A percentile compares a stretch with the other conserved stretches of the same genome.
Conservation (phyloP, 176 grass and related monocot species). For the Coix lacrymajobi region DNA sequence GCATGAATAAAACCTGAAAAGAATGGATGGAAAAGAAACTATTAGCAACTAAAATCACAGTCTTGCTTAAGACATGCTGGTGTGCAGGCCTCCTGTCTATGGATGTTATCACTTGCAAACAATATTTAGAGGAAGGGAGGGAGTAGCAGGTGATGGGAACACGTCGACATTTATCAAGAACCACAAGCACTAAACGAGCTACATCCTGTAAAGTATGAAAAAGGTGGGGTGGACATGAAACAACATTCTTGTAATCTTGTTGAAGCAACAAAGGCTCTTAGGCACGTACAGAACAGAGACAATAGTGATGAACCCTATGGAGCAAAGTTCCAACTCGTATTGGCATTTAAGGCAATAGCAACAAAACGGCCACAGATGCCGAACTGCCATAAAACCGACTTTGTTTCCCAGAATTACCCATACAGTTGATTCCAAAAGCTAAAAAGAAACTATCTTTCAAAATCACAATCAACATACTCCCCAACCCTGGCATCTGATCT, state of each 20-base stretch:
- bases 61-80: background rate
- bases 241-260: background rate
- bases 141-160: background rate
- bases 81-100: background rate
- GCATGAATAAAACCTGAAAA: conserved; percentile 80
- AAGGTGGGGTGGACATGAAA: background rate
- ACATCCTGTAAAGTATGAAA: background rate
- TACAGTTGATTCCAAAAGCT: background rate
- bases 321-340: background rate
- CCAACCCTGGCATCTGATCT: background rate
- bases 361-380: background rate
- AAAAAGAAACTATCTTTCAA: background rate
- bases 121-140: background rate
- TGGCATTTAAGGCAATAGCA: background rate
- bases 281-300: background rate
- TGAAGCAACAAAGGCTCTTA: background rate
- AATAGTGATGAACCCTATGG: background rate
- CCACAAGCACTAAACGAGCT: background rate
- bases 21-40: conserved; percentile 18
- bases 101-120: background rate
- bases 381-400: background rate
- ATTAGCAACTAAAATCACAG: conserved; percentile 11
- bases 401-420: background rate
- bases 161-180: background rate
- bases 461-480: background rate